These are phyloP conservation scores for Melampsora americana DNA, from an alignment of 1,284 basidiomycete species.

Conservation along the genomic window DNA sequence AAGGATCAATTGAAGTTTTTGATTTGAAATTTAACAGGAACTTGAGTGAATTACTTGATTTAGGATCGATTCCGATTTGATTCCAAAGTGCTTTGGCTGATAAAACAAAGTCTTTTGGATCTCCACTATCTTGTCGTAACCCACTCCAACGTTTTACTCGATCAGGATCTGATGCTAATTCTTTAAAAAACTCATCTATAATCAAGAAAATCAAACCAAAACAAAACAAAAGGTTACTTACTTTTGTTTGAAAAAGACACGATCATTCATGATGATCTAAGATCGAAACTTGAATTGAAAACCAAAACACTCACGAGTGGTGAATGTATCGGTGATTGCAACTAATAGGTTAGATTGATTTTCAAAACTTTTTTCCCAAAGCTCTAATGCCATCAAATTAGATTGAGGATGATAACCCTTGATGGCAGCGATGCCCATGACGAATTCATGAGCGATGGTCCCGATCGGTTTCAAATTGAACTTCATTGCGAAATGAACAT, in stretches of 20 bases:
- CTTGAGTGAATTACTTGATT: no score
- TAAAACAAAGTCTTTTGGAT: slow-evolving; percentile 72
- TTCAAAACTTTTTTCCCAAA: slow-evolving; percentile 68
- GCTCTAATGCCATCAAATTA: slow-evolving; percentile 69
- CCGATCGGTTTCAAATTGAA: slow-evolving; percentile 69
- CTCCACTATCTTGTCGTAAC: slow-evolving; percentile 86
- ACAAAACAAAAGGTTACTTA: no score
- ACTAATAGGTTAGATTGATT: slow-evolving; percentile 59
- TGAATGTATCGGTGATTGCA: slow-evolving; percentile 89
- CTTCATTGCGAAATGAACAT: slow-evolving; percentile 77
- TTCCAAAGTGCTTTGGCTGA: slow-evolving; percentile 69
- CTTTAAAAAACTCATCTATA: slow-evolving; percentile 65
- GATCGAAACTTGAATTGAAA: neutral
- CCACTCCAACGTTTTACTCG: slow-evolving; percentile 70
- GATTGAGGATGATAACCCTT: slow-evolving; percentile 74
- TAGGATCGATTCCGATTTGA: slow-evolving; percentile 64
- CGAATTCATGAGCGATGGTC: slow-evolving; percentile 80
- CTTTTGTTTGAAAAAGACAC: no score
- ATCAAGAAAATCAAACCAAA: neutral
- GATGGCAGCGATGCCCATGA: slow-evolving; percentile 67
- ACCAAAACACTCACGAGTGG: slow-evolving; percentile 58
- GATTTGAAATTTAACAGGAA: no score
- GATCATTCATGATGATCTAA: no score
- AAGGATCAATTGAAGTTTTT: slow-evolving; percentile 3
- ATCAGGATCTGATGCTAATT: slow-evolving; percentile 64